Evolutionary conservation across 768 basidiomycete genomes (phyloP).

Genomic region (Kwoniella botswanensis): DNA sequence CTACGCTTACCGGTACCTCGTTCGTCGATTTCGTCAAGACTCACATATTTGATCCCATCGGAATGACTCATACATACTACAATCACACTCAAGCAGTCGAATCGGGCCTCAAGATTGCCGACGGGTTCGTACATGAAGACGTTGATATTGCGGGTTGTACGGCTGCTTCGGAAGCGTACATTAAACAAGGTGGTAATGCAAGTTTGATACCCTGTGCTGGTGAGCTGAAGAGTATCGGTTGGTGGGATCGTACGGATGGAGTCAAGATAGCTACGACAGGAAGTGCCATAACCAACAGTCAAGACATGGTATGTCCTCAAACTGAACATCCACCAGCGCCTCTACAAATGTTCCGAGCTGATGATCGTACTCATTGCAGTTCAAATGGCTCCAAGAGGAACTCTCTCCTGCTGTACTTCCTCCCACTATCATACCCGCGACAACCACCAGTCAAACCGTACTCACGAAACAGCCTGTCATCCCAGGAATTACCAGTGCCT

Average conservation of each 20-base stretch:
- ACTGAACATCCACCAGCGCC: neutral
- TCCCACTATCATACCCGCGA: conserved; percentile 7
- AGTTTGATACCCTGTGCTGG: conserved; percentile 20
- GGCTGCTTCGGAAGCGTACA: conserved; percentile 5
- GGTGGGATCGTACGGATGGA: conserved; percentile 27
- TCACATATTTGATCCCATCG: conserved; percentile 44
- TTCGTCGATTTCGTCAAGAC: conserved; percentile 34
- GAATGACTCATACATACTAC: conserved; percentile 39
- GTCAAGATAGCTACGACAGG: conserved; percentile 36
- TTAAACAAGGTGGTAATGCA: neutral
- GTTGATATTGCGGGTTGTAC: conserved; percentile 14
- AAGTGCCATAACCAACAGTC: conserved; percentile 33
- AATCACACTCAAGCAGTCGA: conserved; percentile 25
- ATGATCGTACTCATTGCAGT: conserved; percentile 15
- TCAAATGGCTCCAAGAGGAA: conserved; percentile 42
- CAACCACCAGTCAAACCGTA: conserved; percentile 6
- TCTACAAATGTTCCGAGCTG: too few species aligned
- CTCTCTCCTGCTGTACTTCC: conserved; percentile 39
- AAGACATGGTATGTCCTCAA: conserved; percentile 41
- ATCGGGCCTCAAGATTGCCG: conserved; percentile 19
- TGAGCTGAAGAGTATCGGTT: conserved; percentile 14
- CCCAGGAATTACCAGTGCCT: neutral
- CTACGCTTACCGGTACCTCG: conserved; percentile 24
- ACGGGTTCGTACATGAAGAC: conserved; percentile 14
- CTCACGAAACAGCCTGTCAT: neutral